These are phyloP conservation scores for Pythium plurisporium DNA, from an alignment of 352 stramenopile species.

Conservation along the genomic window DNA sequence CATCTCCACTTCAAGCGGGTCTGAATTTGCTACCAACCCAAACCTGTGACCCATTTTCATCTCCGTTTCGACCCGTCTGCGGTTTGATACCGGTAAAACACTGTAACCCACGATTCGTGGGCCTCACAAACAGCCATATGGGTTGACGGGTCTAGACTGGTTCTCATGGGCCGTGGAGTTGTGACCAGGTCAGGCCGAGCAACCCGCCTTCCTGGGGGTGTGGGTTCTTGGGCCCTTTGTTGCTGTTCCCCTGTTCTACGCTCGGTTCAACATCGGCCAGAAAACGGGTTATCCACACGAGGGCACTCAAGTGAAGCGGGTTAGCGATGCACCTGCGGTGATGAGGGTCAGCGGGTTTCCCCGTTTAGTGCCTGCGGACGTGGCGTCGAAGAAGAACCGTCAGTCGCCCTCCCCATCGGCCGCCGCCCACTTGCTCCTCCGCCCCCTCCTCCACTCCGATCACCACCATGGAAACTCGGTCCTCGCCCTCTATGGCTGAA, in stretches of 20 bases:
- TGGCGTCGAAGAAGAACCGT: conserved; percentile 16
- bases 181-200: conserved; percentile 16
- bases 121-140: too few relatives aligned
- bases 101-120: not conserved
- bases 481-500: conserved; percentile 76
- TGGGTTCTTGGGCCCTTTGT: conserved; percentile 13
- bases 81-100: not conserved
- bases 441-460: not conserved
- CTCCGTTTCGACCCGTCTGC: not conserved
- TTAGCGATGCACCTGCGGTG: conserved; percentile 11
- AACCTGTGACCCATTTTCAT: not conserved
- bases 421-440: not conserved
- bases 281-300: conserved; percentile 15
- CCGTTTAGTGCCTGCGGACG: conserved; percentile 22
- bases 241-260: conserved; percentile 22
- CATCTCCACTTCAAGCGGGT: conserved; percentile 16
- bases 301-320: conserved; percentile 23
- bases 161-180: not conserved
- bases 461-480: conserved; percentile 70
- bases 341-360: conserved; percentile 24
- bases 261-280: conserved; percentile 2
- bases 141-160: conserved; percentile 5
- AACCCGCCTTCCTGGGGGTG: conserved; percentile 12
- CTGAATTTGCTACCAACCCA: not conserved
- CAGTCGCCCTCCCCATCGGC: conserved; percentile 11